Percentiles rank a stretch among this genome's conserved stretches.
These are phyloP conservation scores for Candida methanosorbosa DNA, from an alignment of 805 yeast species.

Conservation along the genomic window DNA sequence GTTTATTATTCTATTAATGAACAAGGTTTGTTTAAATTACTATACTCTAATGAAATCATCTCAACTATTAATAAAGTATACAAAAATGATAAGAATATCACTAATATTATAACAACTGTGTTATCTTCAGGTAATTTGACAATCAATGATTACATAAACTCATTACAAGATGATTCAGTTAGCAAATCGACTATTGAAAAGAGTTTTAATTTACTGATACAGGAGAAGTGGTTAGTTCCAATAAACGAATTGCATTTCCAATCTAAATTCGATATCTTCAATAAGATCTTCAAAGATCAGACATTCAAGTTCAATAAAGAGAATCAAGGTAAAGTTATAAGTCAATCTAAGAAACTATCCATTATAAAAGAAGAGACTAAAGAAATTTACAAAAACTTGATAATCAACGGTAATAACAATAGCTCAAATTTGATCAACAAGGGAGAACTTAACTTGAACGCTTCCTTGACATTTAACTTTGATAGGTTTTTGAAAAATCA, in stretches of 20 bases:
- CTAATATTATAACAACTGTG: conserved; percentile 61
- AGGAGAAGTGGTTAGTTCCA: conserved; percentile 42
- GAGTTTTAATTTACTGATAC: conserved; percentile 24
- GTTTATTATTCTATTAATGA: conserved; percentile 52
- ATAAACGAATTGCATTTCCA: conserved; percentile 25
- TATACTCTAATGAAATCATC: conserved; percentile 75
- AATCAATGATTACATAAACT: conserved; percentile 39
- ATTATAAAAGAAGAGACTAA: conserved; percentile 56
- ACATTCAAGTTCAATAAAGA: conserved; percentile 22
- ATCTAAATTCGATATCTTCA: conserved; percentile 21
- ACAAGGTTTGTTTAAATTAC: conserved; percentile 50
- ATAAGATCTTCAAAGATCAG: conserved; percentile 30
- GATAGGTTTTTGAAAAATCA: conserved; percentile 58
- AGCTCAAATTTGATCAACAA: conserved; percentile 1
- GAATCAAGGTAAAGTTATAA: conserved; percentile 21
- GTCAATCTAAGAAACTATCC: conserved; percentile 47
- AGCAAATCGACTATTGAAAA: not conserved
- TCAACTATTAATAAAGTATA: conserved; percentile 37
- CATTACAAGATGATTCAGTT: conserved; percentile 14
- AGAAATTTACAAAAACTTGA: conserved; percentile 13
- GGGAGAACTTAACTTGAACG: conserved; percentile 2
- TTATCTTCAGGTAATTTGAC: conserved; percentile 62
- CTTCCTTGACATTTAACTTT: conserved; percentile 54
- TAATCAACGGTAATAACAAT: conserved; percentile 4
- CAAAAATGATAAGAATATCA: conserved; percentile 30